Evolutionary conservation across 108 stramenopile genomes (phyloP).

Genomic region (Thalassiosira profunda): DNA sequence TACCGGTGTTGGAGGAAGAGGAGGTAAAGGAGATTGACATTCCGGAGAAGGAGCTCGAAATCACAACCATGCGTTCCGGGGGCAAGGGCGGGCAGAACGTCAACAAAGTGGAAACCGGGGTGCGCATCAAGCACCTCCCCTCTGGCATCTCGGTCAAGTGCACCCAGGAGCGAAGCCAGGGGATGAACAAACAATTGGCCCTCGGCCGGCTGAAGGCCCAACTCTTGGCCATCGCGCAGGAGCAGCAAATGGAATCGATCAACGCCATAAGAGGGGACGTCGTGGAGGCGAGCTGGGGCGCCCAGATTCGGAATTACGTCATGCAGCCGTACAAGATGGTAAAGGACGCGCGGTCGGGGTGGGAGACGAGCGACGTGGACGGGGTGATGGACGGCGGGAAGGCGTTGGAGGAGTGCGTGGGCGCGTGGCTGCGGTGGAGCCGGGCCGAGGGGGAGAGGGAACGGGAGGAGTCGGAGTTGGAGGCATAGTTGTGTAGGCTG

Average conservation of each 20-base stretch:
- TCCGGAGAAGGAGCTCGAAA: constrained; percentile 83
- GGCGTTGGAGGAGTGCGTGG: constrained; percentile 77
- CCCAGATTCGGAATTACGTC: constrained; percentile 98
- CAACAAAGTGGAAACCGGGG: constrained; percentile 99
- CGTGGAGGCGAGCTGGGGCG: constrained; percentile 94
- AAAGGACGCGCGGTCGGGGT: constrained; percentile 94
- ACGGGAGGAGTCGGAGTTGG: constrained; percentile 32
- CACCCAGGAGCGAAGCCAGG: constrained; percentile 96
- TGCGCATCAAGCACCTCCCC: constrained; percentile 97
- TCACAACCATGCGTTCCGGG: constrained; percentile 87
- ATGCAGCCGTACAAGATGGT: constrained; percentile 98
- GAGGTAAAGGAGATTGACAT: constrained; percentile 76
- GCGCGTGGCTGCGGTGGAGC: constrained; percentile 55
- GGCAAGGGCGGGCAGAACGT: constrained; percentile 99
- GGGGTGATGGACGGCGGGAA: constrained; percentile 89
- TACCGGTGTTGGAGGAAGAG: constrained; percentile 85
- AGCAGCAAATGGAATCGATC: constrained; percentile 69
- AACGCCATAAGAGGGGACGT: constrained; percentile 82
- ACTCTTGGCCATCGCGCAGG: constrained; percentile 75
- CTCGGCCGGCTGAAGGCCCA: constrained; percentile 89
- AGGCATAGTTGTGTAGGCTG: neutral
- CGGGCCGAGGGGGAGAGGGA: constrained; percentile 60
- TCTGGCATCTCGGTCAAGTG: constrained; percentile 93
- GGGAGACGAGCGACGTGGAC: constrained; percentile 85
- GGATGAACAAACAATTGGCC: constrained; percentile 87